phyloP scores from a whole-genome alignment of 2,329 filamentous ascomycete genomes.

The Trematosphaeria pertusa region DNA sequence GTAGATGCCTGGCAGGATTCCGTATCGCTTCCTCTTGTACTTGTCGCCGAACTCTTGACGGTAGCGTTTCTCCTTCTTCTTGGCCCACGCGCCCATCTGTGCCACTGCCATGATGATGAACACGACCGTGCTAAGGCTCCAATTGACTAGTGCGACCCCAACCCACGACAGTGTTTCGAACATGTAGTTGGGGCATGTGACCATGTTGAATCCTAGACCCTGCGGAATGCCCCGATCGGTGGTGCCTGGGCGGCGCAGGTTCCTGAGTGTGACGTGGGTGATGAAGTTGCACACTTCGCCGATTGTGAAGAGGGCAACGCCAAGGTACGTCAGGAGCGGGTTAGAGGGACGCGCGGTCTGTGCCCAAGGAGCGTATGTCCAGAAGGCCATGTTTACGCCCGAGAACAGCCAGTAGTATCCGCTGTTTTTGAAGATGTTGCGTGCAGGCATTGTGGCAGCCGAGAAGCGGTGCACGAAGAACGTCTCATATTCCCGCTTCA shows the following conservation, averaged over 20 bases:
- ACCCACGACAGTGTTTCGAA: conserved; percentile 90
- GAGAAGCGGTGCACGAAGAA: conserved; percentile 95
- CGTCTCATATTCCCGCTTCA: conserved; percentile 95
- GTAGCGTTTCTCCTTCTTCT: conserved; percentile 90
- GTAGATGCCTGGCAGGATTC: conserved; percentile 79
- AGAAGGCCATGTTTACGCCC: conserved; percentile 81
- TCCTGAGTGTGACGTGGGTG: conserved; percentile 79
- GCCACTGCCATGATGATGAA: conserved; percentile 76
- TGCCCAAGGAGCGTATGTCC: conserved; percentile 80
- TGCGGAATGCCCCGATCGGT: conserved; percentile 84
- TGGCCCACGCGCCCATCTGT: conserved; percentile 88
- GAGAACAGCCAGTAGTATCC: conserved; percentile 91
- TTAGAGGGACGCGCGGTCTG: conserved; percentile 65
- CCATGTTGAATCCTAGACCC: conserved; percentile 82
- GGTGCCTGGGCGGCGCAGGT: conserved; percentile 77
- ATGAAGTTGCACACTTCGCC: conserved; percentile 82
- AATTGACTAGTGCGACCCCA: conserved; percentile 79
- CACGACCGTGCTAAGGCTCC: conserved; percentile 77
- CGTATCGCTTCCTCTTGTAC: conserved; percentile 93
- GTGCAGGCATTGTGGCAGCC: conserved; percentile 87
- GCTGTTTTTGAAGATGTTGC: conserved; percentile 94
- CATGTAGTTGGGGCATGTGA: conserved; percentile 98
- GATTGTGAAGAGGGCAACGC: conserved; percentile 74
- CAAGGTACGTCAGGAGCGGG: conserved; percentile 61
- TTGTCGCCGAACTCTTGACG: conserved; percentile 89